A percentile compares a stretch with the other conserved stretches of the same genome.
Evolutionary conservation across 2,329 filamentous ascomycete genomes (phyloP).

Genomic region (Hypoxylon rubiginosum): DNA sequence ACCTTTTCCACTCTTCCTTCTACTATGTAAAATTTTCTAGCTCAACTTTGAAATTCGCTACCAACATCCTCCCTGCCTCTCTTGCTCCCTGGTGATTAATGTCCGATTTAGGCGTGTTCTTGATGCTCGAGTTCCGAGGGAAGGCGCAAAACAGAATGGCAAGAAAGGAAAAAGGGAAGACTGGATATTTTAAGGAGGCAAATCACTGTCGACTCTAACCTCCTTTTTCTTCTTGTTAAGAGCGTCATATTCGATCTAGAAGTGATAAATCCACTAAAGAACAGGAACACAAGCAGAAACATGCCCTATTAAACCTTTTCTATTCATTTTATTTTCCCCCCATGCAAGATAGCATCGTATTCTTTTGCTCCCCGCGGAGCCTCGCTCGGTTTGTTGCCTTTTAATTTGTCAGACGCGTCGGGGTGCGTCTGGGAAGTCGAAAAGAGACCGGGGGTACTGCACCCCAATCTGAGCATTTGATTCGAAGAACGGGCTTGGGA

Average conservation of each 20-base stretch:
- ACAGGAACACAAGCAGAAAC: slow-evolving; percentile 5
- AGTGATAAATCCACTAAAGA: slow-evolving; percentile 9
- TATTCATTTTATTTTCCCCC: slow-evolving; percentile 23
- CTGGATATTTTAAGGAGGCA: slow-evolving; percentile 10
- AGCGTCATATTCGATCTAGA: slow-evolving; percentile 13
- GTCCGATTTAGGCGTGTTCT: not conserved
- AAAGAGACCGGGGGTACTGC: slow-evolving; percentile 22
- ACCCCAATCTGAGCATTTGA: slow-evolving; percentile 32
- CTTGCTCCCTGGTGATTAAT: not conserved
- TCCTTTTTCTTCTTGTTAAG: not conserved
- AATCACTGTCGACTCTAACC: not conserved
- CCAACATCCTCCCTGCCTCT: not conserved
- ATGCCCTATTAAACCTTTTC: slow-evolving; percentile 6
- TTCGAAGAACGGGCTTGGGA: slow-evolving; percentile 33
- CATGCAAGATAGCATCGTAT: slow-evolving; percentile 6
- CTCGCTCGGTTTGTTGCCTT: slow-evolving; percentile 41
- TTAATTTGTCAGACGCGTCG: slow-evolving; percentile 47
- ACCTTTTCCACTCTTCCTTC: slow-evolving; percentile 36
- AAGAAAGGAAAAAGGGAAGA: slow-evolving; percentile 2
- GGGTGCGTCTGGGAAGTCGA: slow-evolving; percentile 25
- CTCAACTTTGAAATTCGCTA: slow-evolving; percentile 16
- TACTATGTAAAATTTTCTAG: slow-evolving; percentile 31
- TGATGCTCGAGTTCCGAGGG: slow-evolving; percentile 26
- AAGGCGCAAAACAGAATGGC: slow-evolving; percentile 23
- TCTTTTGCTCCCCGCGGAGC: slow-evolving; percentile 25